Percentiles rank a stretch among this genome's conserved stretches.
These are phyloP conservation scores for Pyrenophora tritici-repentis DNA, from an alignment of 2,329 filamentous ascomycete genomes.

Conservation along the genomic window DNA sequence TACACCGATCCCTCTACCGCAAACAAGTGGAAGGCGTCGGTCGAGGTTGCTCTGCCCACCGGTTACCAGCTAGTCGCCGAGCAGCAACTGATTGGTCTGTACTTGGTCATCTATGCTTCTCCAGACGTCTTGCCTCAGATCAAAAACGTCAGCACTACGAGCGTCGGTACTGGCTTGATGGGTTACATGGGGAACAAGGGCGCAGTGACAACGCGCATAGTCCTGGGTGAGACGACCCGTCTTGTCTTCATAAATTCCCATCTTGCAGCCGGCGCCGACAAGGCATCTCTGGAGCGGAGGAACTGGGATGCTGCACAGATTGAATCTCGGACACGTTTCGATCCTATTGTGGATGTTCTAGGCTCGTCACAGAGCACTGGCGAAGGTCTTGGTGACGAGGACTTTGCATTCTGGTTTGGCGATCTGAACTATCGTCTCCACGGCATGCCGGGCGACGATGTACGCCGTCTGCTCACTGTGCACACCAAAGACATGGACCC, in stretches of 20 bases:
- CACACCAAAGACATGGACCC: slow-evolving; percentile 74
- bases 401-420: slow-evolving; percentile 95
- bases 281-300: slow-evolving; percentile 75
- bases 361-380: slow-evolving; percentile 62
- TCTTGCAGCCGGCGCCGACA: slow-evolving; percentile 83
- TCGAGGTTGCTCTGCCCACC: slow-evolving; percentile 73
- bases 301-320: slow-evolving; percentile 92
- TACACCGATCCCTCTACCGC: slow-evolving; percentile 74
- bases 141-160: slow-evolving; percentile 78
- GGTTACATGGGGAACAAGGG: slow-evolving; percentile 98
- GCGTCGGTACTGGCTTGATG: slow-evolving; percentile 85
- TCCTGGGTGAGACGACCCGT: slow-evolving; percentile 87
- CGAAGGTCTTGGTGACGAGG: slow-evolving; percentile 82
- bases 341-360: slow-evolving; percentile 69
- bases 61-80: slow-evolving; percentile 79
- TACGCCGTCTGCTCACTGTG: slow-evolving; percentile 79
- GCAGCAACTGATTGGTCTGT: slow-evolving; percentile 83
- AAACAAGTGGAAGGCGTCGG: slow-evolving; percentile 78
- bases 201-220: slow-evolving; percentile 77
- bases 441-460: slow-evolving; percentile 86
- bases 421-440: slow-evolving; percentile 95
- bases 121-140: slow-evolving; percentile 74
- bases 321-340: slow-evolving; percentile 74
- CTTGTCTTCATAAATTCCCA: slow-evolving; percentile 92
- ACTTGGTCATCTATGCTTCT: slow-evolving; percentile 85